phyloP scores from a whole-genome alignment of 495 filamentous ascomycete genomes.

The Tuber microsphaerosporum region DNA sequence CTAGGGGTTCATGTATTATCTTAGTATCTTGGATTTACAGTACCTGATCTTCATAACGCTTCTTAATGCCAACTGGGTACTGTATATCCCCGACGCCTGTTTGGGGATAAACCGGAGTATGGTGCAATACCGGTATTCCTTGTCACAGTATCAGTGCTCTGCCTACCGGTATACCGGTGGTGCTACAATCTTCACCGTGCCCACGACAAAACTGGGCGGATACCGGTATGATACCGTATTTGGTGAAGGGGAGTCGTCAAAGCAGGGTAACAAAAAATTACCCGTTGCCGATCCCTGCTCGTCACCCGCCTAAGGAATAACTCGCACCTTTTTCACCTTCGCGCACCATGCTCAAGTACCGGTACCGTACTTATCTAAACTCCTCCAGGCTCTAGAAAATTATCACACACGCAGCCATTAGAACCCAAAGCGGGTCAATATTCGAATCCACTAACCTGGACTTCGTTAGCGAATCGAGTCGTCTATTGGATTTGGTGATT shows the following conservation, averaged over 20 bases:
- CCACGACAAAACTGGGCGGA: background rate
- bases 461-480: background rate
- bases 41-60: background rate
- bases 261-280: background rate
- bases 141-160: background rate
- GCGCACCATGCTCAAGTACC: no score
- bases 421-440: background rate
- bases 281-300: background rate
- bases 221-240: background rate
- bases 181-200: background rate
- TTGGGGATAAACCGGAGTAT: background rate
- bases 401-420: no score
- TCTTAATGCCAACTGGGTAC: background rate
- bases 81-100: background rate
- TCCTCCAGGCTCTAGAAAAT: no score
- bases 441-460: background rate
- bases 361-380: no score
- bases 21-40: background rate
- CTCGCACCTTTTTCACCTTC: no score
- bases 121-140: background rate
- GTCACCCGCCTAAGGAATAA: no score
- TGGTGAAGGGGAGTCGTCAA: background rate
- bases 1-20: background rate
- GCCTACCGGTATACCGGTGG: no score
- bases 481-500: background rate